Evolutionary conservation across 805 yeast species (phyloP).

Genomic region (Cyberlindnera maritima): DNA sequence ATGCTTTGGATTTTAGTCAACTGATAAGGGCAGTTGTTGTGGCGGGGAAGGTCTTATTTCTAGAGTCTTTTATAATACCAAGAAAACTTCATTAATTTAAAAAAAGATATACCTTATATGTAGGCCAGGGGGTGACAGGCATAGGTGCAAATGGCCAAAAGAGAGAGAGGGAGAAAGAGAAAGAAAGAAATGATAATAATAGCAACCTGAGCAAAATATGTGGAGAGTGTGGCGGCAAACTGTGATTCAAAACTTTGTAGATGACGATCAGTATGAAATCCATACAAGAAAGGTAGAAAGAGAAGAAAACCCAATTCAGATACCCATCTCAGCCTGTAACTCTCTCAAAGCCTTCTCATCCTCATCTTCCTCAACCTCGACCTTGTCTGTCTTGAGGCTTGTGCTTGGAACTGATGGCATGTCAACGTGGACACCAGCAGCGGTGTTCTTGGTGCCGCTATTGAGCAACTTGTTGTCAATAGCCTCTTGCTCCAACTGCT

Average conservation of each 20-base stretch:
- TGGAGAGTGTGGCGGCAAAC: too few species aligned
- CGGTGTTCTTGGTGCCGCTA: conserved; percentile 32
- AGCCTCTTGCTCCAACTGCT: conserved; percentile 80
- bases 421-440: conserved; percentile 23
- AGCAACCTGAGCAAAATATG: too few species aligned
- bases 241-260: too few species aligned
- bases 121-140: not conserved
- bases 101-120: not conserved
- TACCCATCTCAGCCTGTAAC: conserved; percentile 84
- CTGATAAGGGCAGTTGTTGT: conserved; percentile 27
- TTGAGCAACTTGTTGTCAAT: conserved; percentile 55
- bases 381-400: conserved; percentile 26
- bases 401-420: conserved; percentile 48
- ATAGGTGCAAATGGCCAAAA: too few species aligned
- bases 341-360: conserved; percentile 81
- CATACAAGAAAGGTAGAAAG: not conserved
- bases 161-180: too few species aligned
- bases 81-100: not conserved
- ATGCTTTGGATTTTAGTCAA: conserved; percentile 77
- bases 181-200: not conserved
- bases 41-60: too few species aligned
- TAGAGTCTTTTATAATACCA: not conserved
- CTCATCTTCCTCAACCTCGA: conserved; percentile 58
- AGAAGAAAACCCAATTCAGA: conserved; percentile 32
- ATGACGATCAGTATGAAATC: too few species aligned